Base-by-base conservation (phyloP, 176 grass and related monocot species). In the Canna indica region DNA sequence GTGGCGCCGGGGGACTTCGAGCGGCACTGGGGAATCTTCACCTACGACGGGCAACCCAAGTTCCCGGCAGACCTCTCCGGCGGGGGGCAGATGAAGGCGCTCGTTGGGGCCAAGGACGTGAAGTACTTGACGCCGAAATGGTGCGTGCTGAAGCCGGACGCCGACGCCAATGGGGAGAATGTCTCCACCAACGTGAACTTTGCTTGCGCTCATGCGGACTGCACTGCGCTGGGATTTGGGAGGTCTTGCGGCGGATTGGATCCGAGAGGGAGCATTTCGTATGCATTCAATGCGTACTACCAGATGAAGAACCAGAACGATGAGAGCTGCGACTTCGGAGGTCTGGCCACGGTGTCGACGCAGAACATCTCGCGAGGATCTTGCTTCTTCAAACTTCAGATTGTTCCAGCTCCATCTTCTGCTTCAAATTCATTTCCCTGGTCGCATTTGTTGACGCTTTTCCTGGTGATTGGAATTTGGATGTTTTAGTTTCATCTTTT, bases 21-120 rank as follows among this genome's bases (percentile, higher is more conserved):
- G 84, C 78, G 88, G 13, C 88, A 87, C 68, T 91, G 81, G 84
- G 88, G 88, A 26, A 78, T 91, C 27, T 90, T 95, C 78, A 80
- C 81, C 22, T 95, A 83, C 69, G 86, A 95, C 50, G 90, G 90
- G 0, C 70, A 77, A 35, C 75, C 64, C 12, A 77, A 77, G 36
- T 69, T 75, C 20, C 27, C 58, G 9, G 13, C 59, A 12, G 50
- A 77, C 35, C 59, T 75, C 16, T 17, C 59, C 26, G 59, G 59
- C 10, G 17, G 16, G 15, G 73, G 59, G 5, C 38, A 65, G 30
- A 36, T 9, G 28, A 48, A 41, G 27, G 10, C 13, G 26, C 73
- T n/a, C 9, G 42, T 33, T 2, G 24, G 39, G 13, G 87, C 82
- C 0, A 77, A 66, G 34, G 79, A 84, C 36, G 87, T 95, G 17